Conservation (phyloP, 371 early-diverging fungal species). For the Mucor sp. region DNA sequence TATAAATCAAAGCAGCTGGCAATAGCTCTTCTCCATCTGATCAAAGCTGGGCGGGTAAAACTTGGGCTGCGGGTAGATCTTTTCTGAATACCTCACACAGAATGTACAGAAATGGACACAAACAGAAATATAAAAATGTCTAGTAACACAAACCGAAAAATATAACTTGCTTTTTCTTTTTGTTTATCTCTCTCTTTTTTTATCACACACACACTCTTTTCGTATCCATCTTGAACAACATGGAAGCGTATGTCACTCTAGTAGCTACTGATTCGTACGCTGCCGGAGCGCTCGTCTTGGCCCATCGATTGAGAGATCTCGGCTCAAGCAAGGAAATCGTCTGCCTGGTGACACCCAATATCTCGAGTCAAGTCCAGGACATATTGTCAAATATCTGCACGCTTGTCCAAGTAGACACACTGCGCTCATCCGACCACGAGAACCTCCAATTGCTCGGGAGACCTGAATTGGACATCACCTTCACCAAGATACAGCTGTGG, state of each 20-base stretch:
- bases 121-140: background rate
- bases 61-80: background rate
- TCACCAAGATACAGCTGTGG: slow-evolving; percentile 91
- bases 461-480: slow-evolving; percentile 85
- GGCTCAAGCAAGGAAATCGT: slow-evolving; percentile 66
- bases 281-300: slow-evolving; percentile 84
- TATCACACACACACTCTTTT: background rate
- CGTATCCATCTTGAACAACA: background rate
- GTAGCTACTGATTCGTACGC: slow-evolving; percentile 81
- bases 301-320: slow-evolving; percentile 71
- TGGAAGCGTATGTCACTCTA: slow-evolving; percentile 74
- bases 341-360: slow-evolving; percentile 70
- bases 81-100: background rate
- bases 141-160: slow-evolving; percentile 7
- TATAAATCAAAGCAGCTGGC: too few species aligned
- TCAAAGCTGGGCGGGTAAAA: background rate
- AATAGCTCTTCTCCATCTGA: too few species aligned
- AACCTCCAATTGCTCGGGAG: slow-evolving; percentile 81
- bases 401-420: slow-evolving; percentile 65
- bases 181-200: slow-evolving; percentile 5
- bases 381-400: slow-evolving; percentile 61
- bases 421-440: slow-evolving; percentile 50
- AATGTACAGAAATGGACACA: background rate
- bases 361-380: slow-evolving; percentile 43
- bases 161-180: background rate